phyloP scores from a whole-genome alignment of 2,329 filamentous ascomycete genomes.

The Chlorencoelia australis region DNA sequence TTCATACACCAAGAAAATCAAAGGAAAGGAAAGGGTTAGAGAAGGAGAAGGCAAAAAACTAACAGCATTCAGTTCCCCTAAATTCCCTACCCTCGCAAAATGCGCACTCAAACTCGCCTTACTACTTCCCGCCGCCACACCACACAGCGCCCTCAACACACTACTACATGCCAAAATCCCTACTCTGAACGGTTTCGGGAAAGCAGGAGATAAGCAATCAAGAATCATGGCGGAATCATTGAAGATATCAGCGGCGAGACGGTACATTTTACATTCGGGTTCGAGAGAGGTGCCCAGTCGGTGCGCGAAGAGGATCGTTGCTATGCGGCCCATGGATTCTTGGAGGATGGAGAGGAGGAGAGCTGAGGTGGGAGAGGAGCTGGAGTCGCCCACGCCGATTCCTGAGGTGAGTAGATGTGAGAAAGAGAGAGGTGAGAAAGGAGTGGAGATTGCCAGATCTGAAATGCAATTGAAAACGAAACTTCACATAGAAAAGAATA shows the following conservation, averaged over 20 bases:
- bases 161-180: conserved; percentile 48
- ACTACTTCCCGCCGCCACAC: conserved; percentile 78
- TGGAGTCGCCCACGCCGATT: conserved; percentile 57
- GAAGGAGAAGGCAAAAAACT: conserved; percentile 21
- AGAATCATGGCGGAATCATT: conserved; percentile 64
- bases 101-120: conserved; percentile 89
- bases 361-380: conserved; percentile 53
- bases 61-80: conserved; percentile 84
- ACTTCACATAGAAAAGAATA: not conserved
- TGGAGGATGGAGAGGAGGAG: conserved; percentile 57
- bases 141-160: conserved; percentile 62
- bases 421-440: not conserved
- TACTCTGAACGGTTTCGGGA: conserved; percentile 48
- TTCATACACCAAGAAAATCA: too few relatives aligned
- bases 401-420: conserved; percentile 29
- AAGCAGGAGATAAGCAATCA: conserved; percentile 55
- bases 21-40: too few relatives aligned
- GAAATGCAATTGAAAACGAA: too few relatives aligned
- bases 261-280: conserved; percentile 64
- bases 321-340: conserved; percentile 53
- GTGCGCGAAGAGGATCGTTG: conserved; percentile 61
- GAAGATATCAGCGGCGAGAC: conserved; percentile 58
- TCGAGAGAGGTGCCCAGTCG: conserved; percentile 57
- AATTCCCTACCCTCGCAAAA: conserved; percentile 77
- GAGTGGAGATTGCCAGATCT: not conserved